A percentile compares a stretch with the other conserved stretches of the same genome.
Conservation (phyloP, 2,329 filamentous ascomycete species). For the Herpomyces periplanetae region DNA sequence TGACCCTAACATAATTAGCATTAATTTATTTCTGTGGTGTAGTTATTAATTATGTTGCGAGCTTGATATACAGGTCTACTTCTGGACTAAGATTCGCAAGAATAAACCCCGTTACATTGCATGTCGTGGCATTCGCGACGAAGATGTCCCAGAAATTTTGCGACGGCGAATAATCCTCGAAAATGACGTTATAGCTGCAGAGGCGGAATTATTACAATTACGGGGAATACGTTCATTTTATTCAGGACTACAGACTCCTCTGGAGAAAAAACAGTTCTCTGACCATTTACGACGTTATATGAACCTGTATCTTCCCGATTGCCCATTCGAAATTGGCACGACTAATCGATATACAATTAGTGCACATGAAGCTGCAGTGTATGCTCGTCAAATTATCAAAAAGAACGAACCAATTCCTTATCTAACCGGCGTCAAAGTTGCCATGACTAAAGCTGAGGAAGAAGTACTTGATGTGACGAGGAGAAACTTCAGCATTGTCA, state of each 20-base stretch:
- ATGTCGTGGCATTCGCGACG: constrained; percentile 32
- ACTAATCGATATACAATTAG: constrained; percentile 85
- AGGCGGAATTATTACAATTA: constrained; percentile 27
- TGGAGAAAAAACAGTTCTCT: constrained; percentile 53
- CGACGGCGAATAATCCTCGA: constrained; percentile 26
- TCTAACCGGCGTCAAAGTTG: constrained; percentile 55
- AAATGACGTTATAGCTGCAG: constrained; percentile 28
- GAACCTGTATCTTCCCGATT: constrained; percentile 67
- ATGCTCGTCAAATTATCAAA: constrained; percentile 35
- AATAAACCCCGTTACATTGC: constrained; percentile 56
- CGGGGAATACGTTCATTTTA: constrained; percentile 32
- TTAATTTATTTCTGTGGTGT: constrained; percentile 1
- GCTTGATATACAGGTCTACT: constrained; percentile 42
- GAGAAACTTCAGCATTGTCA: constrained; percentile 85
- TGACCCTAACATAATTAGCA: constrained; percentile 1
- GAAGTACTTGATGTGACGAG: constrained; percentile 34
- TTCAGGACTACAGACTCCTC: constrained; percentile 22
- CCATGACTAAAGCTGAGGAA: constrained; percentile 71
- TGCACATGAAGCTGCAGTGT: constrained; percentile 53
- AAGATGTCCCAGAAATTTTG: constrained; percentile 18
- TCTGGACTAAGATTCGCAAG: constrained; percentile 86
- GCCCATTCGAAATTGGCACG: constrained; percentile 63
- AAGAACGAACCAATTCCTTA: constrained; percentile 65
- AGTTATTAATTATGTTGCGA: constrained; percentile 3
- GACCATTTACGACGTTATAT: constrained; percentile 61